phyloP scores from a whole-genome alignment of 176 grass and related monocot species.

The Carex kokanica region DNA sequence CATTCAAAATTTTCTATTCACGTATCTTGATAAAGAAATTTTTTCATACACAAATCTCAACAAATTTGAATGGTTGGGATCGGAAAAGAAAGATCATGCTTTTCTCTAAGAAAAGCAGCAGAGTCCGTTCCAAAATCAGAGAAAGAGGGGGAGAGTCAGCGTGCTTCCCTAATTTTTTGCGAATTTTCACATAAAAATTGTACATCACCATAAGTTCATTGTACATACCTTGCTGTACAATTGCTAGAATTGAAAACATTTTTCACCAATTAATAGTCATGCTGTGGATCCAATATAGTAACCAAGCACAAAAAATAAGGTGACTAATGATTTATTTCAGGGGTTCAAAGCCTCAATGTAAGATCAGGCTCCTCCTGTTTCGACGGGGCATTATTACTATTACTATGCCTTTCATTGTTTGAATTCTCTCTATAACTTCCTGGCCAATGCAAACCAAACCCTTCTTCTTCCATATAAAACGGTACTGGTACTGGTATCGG shows the following conservation, averaged over 20 bases:
- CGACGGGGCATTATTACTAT: neutral
- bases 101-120: too few relatives aligned
- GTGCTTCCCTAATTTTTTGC: neutral
- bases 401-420: neutral
- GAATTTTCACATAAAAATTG: conserved; percentile 11
- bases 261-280: conserved; percentile 14
- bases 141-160: neutral
- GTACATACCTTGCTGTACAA: neutral
- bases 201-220: neutral
- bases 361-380: conserved; percentile 38
- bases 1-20: too few relatives aligned
- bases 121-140: too few relatives aligned
- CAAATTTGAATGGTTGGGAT: too few relatives aligned
- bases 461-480: conserved; percentile 33
- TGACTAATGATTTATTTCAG: conserved; percentile 9
- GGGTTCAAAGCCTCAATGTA: conserved; percentile 32
- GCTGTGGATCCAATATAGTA: neutral
- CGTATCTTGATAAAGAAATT: too few relatives aligned
- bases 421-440: conserved; percentile 28
- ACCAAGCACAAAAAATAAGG: conserved; percentile 9
- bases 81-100: too few relatives aligned
- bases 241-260: neutral
- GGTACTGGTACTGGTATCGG: conserved; percentile 7
- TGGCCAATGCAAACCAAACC: conserved; percentile 28
- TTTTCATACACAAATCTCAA: too few relatives aligned